Base-by-base conservation (phyloP, 192 early-diverging fungal genomes). In the Diversispora eburnea region DNA sequence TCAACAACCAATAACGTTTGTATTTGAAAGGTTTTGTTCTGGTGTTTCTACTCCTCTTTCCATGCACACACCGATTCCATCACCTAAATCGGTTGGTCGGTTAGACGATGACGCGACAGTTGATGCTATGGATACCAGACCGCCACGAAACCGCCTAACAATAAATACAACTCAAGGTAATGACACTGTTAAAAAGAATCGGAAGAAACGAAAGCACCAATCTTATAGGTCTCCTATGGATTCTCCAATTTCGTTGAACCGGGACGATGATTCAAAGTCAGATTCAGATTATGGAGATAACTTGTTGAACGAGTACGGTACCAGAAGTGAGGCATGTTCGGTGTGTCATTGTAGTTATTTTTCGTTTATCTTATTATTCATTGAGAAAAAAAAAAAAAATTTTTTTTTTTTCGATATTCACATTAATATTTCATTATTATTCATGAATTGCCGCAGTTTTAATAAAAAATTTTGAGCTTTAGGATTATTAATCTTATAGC, bases 11-110 rank as follows among this genome's bases (percentile, higher is more conserved):
- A 63, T 73, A 64, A 73, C 61, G 41, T 64, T 73, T 64, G 58
- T 73, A 64, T 73, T 73, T 43, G 72, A 73, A 64, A n/a, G 72
- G 17, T 73, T 73, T 64, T 73, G 61, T 55, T 43, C 58, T 46
- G 55, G 55, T 70, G 67, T 56, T 15, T 17, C 51, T 54, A 56
- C 48, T 25, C 60, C 56, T 22, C 48, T 39, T 62, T 62, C 60
- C 13, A 41, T 64, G 61, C 42, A 63, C 47, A 52, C 72, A 22
- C 49, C 72, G 20, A n/a, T 73, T 42, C 58, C 59, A 17, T 54
- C 60, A 1, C 61, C 72, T 20, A 54, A 64, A 41, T n/a, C 58
- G 3, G 33, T 41, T 64, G 25, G 43, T 54, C 41, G 48, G 49
- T 59, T 42, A 59, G 67, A 55, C 33, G 67, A 55, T 8, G 71